Conservation (phyloP, 176 grass and related monocot species). For the Stipa capillata region DNA sequence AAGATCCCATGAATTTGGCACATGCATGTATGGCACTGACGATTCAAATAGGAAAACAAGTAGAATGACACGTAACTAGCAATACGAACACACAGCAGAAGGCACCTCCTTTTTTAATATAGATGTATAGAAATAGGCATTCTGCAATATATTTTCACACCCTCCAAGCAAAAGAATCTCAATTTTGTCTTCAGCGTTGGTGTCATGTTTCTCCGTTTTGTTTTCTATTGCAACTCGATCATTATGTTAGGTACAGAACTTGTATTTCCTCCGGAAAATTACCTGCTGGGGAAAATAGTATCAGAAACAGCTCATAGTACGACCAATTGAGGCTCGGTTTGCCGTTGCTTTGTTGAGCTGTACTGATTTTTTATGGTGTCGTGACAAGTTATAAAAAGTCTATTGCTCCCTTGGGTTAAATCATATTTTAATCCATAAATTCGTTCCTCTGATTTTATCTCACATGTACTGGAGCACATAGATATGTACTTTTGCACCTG, state of each 20-base stretch:
- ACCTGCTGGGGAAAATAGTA: neutral
- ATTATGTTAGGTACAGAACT: neutral
- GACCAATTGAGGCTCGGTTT: neutral
- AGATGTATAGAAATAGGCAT: constrained; percentile 8
- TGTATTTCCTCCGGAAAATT: neutral
- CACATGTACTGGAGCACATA: no score
- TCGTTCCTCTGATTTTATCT: no score
- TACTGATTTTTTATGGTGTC: no score
- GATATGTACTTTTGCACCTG: no score
- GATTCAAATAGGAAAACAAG: neutral
- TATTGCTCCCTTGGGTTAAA: no score
- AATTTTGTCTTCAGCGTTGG: neutral
- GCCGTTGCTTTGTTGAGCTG: no score
- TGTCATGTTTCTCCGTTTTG: neutral
- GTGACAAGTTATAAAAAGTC: no score
- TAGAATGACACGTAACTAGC: neutral
- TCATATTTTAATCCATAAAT: no score
- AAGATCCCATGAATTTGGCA: neutral
- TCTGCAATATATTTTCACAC: neutral
- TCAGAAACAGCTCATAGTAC: neutral
- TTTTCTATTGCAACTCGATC: neutral
- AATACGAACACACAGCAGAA: neutral
- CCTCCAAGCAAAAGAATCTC: neutral
- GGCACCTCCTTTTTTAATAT: neutral
- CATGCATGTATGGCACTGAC: neutral